Percentiles rank a stretch among this genome's conserved stretches.
Conservation (phyloP, 768 basidiomycete species). For the Tylopilus vinaceipallidus region DNA sequence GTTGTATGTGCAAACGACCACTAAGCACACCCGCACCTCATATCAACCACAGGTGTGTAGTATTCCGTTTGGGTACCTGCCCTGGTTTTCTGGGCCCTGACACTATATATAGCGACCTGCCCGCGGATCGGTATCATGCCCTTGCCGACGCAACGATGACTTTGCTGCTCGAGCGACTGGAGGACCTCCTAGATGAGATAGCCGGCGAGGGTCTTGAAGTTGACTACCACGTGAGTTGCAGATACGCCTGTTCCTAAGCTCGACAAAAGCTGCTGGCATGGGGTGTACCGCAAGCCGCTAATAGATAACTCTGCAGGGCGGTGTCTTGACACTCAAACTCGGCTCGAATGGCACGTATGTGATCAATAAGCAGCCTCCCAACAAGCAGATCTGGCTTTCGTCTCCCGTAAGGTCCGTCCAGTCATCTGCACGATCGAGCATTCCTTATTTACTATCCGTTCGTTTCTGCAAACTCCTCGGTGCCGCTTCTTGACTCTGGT, state of each 20-base stretch:
- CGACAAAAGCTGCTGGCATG: not conserved
- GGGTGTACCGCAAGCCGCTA: not conserved
- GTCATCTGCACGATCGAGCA: not conserved
- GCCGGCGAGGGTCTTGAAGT: slow-evolving; percentile 68
- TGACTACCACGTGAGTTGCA: slow-evolving; percentile 74
- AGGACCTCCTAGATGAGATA: slow-evolving; percentile 62
- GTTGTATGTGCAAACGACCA: slow-evolving; percentile 17
- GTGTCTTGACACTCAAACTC: slow-evolving; percentile 82
- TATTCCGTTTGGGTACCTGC: not conserved
- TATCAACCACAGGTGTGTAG: slow-evolving; percentile 52
- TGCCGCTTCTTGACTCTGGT: slow-evolving; percentile 1
- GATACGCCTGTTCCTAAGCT: not conserved
- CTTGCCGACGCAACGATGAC: slow-evolving; percentile 81
- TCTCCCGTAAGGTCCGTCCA: slow-evolving; percentile 73
- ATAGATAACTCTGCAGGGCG: slow-evolving; percentile 53
- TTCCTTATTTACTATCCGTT: slow-evolving; percentile 2
- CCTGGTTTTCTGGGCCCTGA: not conserved
- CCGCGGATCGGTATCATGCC: slow-evolving; percentile 64
- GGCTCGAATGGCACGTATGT: slow-evolving; percentile 85
- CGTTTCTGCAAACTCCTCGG: not conserved
- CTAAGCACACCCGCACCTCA: slow-evolving; percentile 57
- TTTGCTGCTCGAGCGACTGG: slow-evolving; percentile 67
- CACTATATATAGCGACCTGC: slow-evolving; percentile 41
- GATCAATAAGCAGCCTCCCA: slow-evolving; percentile 96
- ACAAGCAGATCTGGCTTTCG: slow-evolving; percentile 96